phyloP scores from a whole-genome alignment of 805 yeast genomes.

The Crinitomyces ghanaensis region DNA sequence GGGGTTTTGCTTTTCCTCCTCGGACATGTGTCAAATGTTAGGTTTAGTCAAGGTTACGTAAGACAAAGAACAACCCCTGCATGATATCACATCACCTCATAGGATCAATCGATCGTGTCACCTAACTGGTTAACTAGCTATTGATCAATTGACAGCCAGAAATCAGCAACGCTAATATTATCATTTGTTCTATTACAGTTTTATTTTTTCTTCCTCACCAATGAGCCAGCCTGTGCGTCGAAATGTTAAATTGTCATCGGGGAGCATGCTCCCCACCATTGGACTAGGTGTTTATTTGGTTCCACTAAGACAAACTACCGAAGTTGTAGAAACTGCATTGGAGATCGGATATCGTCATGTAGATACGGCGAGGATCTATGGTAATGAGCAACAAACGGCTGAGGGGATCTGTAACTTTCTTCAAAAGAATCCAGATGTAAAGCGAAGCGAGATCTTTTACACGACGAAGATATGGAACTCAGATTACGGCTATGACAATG shows the following conservation, averaged over 20 bases:
- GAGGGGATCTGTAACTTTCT: constrained; percentile 46
- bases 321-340: constrained; percentile 42
- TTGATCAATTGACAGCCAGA: too few species aligned
- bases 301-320: constrained; percentile 34
- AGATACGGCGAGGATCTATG: constrained; percentile 56
- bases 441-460: constrained; percentile 39
- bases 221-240: too few species aligned
- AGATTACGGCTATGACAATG: constrained; percentile 35
- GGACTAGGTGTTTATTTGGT: constrained; percentile 38
- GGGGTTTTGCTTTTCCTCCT: too few species aligned
- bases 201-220: too few species aligned
- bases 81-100: too few species aligned
- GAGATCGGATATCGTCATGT: constrained; percentile 58
- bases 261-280: constrained; percentile 7
- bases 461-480: constrained; percentile 67
- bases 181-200: too few species aligned
- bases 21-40: too few species aligned
- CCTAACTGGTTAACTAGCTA: too few species aligned
- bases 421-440: constrained; percentile 39
- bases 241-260: constrained; percentile 1
- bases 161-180: too few species aligned
- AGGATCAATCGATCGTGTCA: too few species aligned
- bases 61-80: too few species aligned
- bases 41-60: too few species aligned
- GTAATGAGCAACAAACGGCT: constrained; percentile 50